A percentile compares a stretch with the other conserved stretches of the same genome.
Evolutionary conservation across 1,284 basidiomycete genomes (phyloP).

Genomic region (Apiotrichum akiyoshidainum): DNA sequence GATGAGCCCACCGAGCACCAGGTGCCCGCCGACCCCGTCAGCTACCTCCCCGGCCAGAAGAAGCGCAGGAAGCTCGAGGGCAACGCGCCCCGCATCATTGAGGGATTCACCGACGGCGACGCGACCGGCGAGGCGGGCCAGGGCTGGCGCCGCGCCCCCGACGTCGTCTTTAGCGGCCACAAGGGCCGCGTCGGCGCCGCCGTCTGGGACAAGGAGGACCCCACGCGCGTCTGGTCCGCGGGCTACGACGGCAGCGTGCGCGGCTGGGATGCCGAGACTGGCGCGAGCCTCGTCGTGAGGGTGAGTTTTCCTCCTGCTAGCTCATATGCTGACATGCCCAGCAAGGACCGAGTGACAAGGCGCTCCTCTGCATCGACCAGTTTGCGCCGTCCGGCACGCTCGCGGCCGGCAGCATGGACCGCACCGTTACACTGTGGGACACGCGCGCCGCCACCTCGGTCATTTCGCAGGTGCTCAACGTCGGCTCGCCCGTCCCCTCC

Average conservation of each 20-base stretch:
- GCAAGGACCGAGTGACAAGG: slow-evolving; percentile 53
- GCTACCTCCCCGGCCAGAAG: slow-evolving; percentile 51
- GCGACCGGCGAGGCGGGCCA: slow-evolving; percentile 33
- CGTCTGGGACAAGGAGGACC: slow-evolving; percentile 43
- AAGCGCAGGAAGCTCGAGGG: slow-evolving; percentile 59
- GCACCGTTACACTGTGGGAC: slow-evolving; percentile 55
- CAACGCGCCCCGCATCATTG: slow-evolving; percentile 52
- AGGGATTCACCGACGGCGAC: slow-evolving; percentile 43
- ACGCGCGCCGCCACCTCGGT: slow-evolving; percentile 52
- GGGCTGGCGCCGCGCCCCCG: slow-evolving; percentile 47
- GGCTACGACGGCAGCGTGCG: slow-evolving; percentile 55
- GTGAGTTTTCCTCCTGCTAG: slow-evolving; percentile 30
- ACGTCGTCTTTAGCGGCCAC: slow-evolving; percentile 45
- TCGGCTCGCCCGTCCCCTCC: slow-evolving; percentile 68
- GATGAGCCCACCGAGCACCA: slow-evolving; percentile 45
- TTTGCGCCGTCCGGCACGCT: slow-evolving; percentile 48
- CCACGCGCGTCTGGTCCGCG: slow-evolving; percentile 43
- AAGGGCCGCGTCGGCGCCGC: slow-evolving; percentile 45
- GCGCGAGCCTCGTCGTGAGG: slow-evolving; percentile 46
- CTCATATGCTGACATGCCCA: too few species aligned
- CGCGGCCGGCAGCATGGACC: slow-evolving; percentile 55
- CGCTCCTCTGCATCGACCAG: slow-evolving; percentile 52
- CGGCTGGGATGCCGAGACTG: slow-evolving; percentile 53
- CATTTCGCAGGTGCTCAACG: slow-evolving; percentile 57
- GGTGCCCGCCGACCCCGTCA: slow-evolving; percentile 44